A percentile compares a stretch with the other conserved stretches of the same genome.
phyloP scores from a whole-genome alignment of 2,329 filamentous ascomycete species.

The Pseudogymnoascus sp. region DNA sequence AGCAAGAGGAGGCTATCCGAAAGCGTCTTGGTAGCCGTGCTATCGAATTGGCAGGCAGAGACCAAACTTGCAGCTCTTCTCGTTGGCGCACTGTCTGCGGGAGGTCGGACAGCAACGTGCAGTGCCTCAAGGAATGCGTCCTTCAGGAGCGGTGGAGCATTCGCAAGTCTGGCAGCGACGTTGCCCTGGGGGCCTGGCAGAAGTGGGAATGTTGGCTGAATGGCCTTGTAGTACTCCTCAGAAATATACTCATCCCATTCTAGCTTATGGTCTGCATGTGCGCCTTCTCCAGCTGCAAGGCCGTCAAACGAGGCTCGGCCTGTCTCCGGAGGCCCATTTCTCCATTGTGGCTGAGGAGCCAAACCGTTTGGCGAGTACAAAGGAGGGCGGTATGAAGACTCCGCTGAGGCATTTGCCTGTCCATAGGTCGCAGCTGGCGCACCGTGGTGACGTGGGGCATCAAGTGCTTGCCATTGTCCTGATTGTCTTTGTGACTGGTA shows the following conservation, averaged over 20 bases:
- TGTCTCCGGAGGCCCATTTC: conserved; percentile 22
- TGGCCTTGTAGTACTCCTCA: conserved; percentile 45
- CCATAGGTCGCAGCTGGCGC: conserved; percentile 13
- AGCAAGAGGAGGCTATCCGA: conserved; percentile 45
- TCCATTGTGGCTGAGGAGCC: conserved; percentile 24
- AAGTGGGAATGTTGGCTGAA: conserved; percentile 61
- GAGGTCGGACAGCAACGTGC: conserved; percentile 43
- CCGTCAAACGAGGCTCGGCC: conserved; percentile 22
- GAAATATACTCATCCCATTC: conserved; percentile 39
- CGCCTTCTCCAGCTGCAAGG: conserved; percentile 20
- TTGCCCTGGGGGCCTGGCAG: conserved; percentile 48
- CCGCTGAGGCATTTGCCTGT: not conserved
- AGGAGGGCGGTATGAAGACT: conserved; percentile 18
- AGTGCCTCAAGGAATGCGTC: conserved; percentile 58
- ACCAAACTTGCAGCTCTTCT: conserved; percentile 36
- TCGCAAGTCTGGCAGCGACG: conserved; percentile 46
- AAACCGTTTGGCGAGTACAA: conserved; percentile 26
- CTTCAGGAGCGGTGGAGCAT: conserved; percentile 47
- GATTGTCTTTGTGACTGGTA: conserved; percentile 29
- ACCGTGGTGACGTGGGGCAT: conserved; percentile 18
- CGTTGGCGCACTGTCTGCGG: conserved; percentile 28
- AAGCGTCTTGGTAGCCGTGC: conserved; percentile 31
- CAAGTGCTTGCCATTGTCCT: conserved; percentile 19
- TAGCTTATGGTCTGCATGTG: conserved; percentile 22
- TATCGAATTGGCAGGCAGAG: conserved; percentile 36